Evolutionary conservation across 352 stramenopile species (phyloP), one percentile per base, ranked within the genome.

Genomic region (Phytophthora pisi): DNA sequence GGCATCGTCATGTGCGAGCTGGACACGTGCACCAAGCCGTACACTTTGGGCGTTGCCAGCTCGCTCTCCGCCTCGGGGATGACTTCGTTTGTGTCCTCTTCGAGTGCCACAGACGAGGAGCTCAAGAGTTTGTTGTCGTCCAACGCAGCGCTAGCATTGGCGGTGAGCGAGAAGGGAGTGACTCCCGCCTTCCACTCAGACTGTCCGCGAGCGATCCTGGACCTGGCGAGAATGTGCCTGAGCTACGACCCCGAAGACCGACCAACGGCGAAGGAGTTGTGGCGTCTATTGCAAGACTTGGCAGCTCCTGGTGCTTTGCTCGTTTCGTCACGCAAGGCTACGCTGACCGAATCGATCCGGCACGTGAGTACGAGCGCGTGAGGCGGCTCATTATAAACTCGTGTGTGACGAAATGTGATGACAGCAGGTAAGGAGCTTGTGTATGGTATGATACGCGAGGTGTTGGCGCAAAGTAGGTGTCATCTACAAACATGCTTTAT

Each of bases 261-360:
- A 2, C 84, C 84, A 11, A 84, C 68, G 3, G 84, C 84, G 20
- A 65, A 91, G 42, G 73, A 92, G 52, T 59, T 92, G 3, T 74
- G 67, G 54, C 55, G 67, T 20, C 59, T 57, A n/a, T 53, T 74
- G 23, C 63, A 74, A 23, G 67, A 70, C 6, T 45, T 74, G 3
- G 28, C 30, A 3, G 61, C 52, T 1, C 67, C 67, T 2, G 67
- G 67, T 38, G 67, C 61, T 20, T 66, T 74, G 45, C 38, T 74
- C 9, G 43, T 38, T 43, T 61, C 51, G 11, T 70, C 67, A 15
- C 62, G 67, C 7, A 70, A 66, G 26, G 56, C 67, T 13, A 71
- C 67, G 10, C 56, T 74, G 45, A 70, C 61, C 1, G 56, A 74
- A 30, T 74, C 66, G 34, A 46, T 70, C 18, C n/a, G 61, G 54